Base-by-base conservation (phyloP, 2,329 filamentous ascomycete genomes). In the Allantophomopsis cytisporea region DNA sequence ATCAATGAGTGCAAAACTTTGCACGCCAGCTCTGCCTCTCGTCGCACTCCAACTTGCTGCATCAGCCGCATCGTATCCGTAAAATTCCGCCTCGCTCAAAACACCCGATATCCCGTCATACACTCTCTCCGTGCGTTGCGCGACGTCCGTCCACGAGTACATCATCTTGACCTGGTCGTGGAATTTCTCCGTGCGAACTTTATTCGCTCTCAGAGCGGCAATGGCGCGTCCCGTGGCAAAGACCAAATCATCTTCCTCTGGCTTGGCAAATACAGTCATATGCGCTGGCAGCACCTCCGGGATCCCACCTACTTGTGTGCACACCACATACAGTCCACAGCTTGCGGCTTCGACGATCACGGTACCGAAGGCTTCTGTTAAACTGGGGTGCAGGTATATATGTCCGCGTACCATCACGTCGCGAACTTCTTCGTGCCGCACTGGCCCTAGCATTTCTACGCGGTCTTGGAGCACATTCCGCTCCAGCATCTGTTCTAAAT, bases 111-210 rank as follows among this genome's bases (percentile, higher is more conserved):
- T 93, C 36, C 91, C 85, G 56, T 94, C 79, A 60, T 98, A 98
- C 1, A 98, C 91, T 21, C 89, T 74, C 61, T 98, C 91, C 0
- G 91, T 96, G 40, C 91, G 82, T 50, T 83, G 74, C 12, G 91
- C 91, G 20, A 98, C 89, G 57, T 98, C 89, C 20, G 84, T 84
- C 91, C 91, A 98, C 2, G 86, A 94, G 63, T 98, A 98, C 91
- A 96, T 96, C 65, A 83, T 84, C 60, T 89, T 87, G 45, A 98
- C 91, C 59, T 96, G 84, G 48, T 94, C 89, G 57, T 98, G 91
- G 55, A 98, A 98, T 33, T 81, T 76, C 57, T 96, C 89, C 1
- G 91, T 94, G 45, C 86, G 79, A 20, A 98, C 82, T 51, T 81
- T 85, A 49, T 88, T 89, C 5, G 81, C 82, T 35, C 89, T 79